Conservation (phyloP, 164 flowering plant species). For the Houttuynia cordata region DNA sequence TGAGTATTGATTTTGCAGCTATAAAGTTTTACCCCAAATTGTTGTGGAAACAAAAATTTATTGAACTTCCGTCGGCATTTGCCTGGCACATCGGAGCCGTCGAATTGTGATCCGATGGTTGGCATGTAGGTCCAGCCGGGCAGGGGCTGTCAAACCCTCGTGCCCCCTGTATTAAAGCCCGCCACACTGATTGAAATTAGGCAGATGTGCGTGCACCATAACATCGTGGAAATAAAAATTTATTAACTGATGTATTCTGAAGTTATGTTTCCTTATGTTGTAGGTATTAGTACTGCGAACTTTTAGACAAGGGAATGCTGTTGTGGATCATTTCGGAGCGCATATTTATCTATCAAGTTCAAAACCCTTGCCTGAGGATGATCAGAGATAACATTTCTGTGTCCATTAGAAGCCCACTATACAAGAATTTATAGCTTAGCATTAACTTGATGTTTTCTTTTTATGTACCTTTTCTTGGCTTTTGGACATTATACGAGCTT, state of each 20-base stretch:
- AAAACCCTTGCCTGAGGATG: background rate
- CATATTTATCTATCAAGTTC: constrained; percentile 34
- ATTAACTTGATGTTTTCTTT: no score
- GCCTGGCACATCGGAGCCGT: no score
- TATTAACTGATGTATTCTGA: background rate
- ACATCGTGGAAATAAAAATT: background rate
- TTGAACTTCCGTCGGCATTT: no score
- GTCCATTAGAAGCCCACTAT: background rate
- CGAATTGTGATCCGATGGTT: no score
- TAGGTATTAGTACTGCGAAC: constrained; percentile 66
- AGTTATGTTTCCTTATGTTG: background rate
- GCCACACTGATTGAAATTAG: no score
- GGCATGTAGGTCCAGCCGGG: no score
- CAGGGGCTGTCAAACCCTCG: no score
- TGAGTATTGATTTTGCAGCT: background rate
- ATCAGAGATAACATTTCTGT: background rate
- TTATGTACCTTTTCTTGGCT: no score
- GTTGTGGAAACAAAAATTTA: background rate
- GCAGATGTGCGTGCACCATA: no score
- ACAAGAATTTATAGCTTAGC: background rate
- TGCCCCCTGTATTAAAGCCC: no score
- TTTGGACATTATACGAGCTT: no score
- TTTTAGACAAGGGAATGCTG: constrained; percentile 24
- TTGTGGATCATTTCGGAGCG: constrained; percentile 58
- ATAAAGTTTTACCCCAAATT: no score